These are phyloP conservation scores for Phytophthora macrochlamydospora DNA, from an alignment of 352 stramenopile genomes.

Conservation along the genomic window DNA sequence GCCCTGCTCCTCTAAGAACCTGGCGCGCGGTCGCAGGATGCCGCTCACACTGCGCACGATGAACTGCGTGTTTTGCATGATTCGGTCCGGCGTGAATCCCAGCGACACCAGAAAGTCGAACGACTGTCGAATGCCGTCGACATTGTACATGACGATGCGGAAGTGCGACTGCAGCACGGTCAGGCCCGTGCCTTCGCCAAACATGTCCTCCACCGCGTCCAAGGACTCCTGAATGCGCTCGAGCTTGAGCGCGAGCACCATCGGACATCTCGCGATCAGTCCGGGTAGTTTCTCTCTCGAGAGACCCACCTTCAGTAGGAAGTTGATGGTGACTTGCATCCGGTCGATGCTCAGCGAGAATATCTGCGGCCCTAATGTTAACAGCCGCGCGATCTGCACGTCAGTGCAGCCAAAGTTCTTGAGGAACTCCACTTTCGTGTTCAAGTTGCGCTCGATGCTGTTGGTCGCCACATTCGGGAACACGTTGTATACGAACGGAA, in stretches of 20 bases:
- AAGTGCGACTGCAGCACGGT: conserved; percentile 28
- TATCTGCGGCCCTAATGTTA: conserved; percentile 48
- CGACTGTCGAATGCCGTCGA: conserved; percentile 37
- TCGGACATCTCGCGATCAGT: conserved; percentile 43
- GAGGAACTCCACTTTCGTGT: conserved; percentile 51
- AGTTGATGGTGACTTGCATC: conserved; percentile 36
- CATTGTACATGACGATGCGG: conserved; percentile 64
- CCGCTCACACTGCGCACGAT: conserved; percentile 50
- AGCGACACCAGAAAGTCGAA: conserved; percentile 45
- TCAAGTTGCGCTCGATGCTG: conserved; percentile 40
- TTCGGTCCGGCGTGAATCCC: conserved; percentile 35
- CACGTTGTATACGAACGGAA: conserved; percentile 58
- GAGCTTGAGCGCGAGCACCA: conserved; percentile 41
- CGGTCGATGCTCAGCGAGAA: conserved; percentile 42
- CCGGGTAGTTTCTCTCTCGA: conserved; percentile 33
- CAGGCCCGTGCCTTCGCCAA: conserved; percentile 33
- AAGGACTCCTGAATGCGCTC: conserved; percentile 52
- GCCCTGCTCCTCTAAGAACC: conserved; percentile 38
- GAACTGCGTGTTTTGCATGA: conserved; percentile 29
- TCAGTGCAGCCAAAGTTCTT: conserved; percentile 37
- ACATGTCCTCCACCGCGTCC: conserved; percentile 41
- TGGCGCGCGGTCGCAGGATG: conserved; percentile 48
- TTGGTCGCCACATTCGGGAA: conserved; percentile 47
- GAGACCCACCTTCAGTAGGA: conserved; percentile 39
- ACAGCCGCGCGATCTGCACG: conserved; percentile 42